A percentile compares a stretch with the other conserved stretches of the same genome.
Evolutionary conservation across 257 asterid genomes (phyloP).

Genomic region (Nicotiana noctiflora): DNA sequence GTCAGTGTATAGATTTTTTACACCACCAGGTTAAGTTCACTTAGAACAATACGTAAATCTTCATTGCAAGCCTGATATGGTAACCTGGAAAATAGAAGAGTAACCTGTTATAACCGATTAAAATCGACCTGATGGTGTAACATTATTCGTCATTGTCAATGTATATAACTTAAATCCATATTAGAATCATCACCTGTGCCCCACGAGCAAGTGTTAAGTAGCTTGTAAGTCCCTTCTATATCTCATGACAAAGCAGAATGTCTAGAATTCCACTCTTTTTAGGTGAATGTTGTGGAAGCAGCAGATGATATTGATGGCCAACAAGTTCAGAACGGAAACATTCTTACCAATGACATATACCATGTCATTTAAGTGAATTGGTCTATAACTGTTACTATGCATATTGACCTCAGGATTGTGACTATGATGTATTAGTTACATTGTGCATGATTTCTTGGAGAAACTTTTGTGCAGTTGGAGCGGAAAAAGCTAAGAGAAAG

Average conservation of each 20-base stretch:
- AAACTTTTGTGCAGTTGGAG: background rate
- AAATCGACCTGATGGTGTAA: no score
- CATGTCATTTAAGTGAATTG: background rate
- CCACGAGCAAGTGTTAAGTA: background rate
- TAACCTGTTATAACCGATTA: no score
- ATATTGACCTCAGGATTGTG: background rate
- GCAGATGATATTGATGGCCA: background rate
- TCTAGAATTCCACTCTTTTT: background rate
- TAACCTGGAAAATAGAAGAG: no score
- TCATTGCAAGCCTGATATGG: no score
- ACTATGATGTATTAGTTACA: background rate
- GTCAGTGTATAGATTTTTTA: no score
- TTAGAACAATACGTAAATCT: no score
- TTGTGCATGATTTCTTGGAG: background rate
- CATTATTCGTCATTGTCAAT: no score
- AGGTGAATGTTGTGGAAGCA: background rate
- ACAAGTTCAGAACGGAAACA: background rate
- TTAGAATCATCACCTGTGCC: background rate
- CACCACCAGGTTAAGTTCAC: no score
- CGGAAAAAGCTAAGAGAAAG: background rate
- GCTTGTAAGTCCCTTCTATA: background rate
- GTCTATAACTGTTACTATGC: background rate
- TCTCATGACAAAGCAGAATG: background rate
- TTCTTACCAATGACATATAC: background rate
- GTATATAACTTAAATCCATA: no score